Evolutionary conservation across 768 basidiomycete genomes (phyloP).

Genomic region (Podaxis sp.): DNA sequence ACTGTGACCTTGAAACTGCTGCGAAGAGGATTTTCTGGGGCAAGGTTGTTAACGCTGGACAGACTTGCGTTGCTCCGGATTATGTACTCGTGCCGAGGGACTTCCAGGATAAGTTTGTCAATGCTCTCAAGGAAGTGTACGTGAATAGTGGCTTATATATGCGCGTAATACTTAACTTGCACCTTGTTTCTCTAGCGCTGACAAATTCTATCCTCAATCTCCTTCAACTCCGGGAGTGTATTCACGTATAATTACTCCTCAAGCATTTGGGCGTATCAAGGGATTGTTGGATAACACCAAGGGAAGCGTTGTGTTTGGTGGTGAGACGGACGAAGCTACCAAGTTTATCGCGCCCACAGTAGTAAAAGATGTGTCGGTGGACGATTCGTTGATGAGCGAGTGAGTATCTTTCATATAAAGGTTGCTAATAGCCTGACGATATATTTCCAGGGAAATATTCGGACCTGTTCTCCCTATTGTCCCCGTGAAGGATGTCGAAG

Average conservation of each 20-base stretch:
- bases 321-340: slow-evolving; percentile 53
- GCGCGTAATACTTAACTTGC: background rate
- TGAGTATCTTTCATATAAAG: slow-evolving; percentile 33
- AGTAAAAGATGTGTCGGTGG: slow-evolving; percentile 56
- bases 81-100: slow-evolving; percentile 49
- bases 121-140: slow-evolving; percentile 43
- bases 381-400: slow-evolving; percentile 80
- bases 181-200: slow-evolving; percentile 35
- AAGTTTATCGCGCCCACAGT: slow-evolving; percentile 74
- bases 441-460: slow-evolving; percentile 67
- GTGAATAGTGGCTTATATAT: slow-evolving; percentile 15
- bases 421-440: background rate
- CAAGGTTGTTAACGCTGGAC: slow-evolving; percentile 74
- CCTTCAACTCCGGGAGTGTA: slow-evolving; percentile 44
- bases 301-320: slow-evolving; percentile 67
- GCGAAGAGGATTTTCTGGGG: slow-evolving; percentile 82
- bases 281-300: slow-evolving; percentile 62
- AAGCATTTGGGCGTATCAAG: slow-evolving; percentile 54
- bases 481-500: slow-evolving; percentile 67
- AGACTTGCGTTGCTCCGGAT: slow-evolving; percentile 71
- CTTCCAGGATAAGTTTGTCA: slow-evolving; percentile 45
- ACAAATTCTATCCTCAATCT: slow-evolving; percentile 56
- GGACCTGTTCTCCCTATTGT: slow-evolving; percentile 80
- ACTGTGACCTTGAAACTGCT: slow-evolving; percentile 61
- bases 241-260: slow-evolving; percentile 50